Conservation (phyloP, 495 filamentous ascomycete genomes). For the Collariella sp. region DNA sequence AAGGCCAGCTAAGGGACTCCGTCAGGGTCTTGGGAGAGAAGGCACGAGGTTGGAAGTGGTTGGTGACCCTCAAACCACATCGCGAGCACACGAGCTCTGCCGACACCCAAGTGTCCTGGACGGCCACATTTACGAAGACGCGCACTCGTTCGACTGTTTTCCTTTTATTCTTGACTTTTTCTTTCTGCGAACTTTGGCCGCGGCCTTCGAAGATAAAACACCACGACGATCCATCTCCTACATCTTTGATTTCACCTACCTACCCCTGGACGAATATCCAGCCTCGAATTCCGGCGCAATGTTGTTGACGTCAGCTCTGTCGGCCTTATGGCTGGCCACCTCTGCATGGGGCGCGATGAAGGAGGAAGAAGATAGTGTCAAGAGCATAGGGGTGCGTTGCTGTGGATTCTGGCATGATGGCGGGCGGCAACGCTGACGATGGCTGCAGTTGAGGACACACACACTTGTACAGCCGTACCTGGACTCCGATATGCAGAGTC, state of each 20-base stretch:
- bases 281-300: conserved; percentile 24
- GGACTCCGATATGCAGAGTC: conserved; percentile 95
- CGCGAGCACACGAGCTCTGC: not conserved
- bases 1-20: conserved; percentile 28
- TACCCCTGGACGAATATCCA: not conserved
- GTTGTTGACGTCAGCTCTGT: conserved; percentile 39
- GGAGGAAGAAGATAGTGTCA: conserved; percentile 41
- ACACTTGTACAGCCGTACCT: conserved; percentile 77
- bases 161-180: conserved; percentile 9
- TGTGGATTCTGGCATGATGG: not conserved
- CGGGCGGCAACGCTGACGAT: conserved; percentile 5
- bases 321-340: conserved; percentile 49
- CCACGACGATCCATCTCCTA: not conserved
- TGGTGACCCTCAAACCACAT: not conserved
- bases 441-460: conserved; percentile 62
- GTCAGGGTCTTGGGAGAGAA: conserved; percentile 4
- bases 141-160: conserved; percentile 16
- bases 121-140: conserved; percentile 7
- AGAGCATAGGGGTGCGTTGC: conserved; percentile 45
- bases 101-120: conserved; percentile 10
- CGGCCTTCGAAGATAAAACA: not conserved
- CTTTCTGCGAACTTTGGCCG: conserved; percentile 4
- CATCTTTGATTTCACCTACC: not conserved
- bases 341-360: conserved; percentile 36
- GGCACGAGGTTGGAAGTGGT: not conserved